phyloP scores from a whole-genome alignment of 2,329 filamentous ascomycete genomes.

The Coniella vitis region DNA sequence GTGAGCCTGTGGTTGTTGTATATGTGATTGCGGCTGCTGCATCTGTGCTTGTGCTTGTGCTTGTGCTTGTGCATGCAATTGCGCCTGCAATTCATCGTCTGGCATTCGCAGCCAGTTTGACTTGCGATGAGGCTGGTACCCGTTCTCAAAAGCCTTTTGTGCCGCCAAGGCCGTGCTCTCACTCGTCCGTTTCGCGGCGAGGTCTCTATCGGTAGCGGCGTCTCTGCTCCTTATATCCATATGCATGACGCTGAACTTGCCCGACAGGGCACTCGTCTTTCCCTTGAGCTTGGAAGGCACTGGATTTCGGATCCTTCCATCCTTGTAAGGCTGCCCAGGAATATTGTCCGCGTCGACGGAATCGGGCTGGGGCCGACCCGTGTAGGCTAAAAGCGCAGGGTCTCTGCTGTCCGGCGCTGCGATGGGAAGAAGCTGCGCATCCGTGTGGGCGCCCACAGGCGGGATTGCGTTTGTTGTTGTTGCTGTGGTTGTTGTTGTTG shows the following conservation, averaged over 20 bases:
- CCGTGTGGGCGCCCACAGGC: constrained; percentile 1
- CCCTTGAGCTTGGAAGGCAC: constrained; percentile 57
- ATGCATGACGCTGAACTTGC: constrained; percentile 58
- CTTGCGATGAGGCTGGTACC: constrained; percentile 30
- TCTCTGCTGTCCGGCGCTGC: neutral
- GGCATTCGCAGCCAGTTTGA: constrained; percentile 15
- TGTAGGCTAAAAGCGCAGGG: constrained; percentile 1
- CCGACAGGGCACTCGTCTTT: constrained; percentile 47
- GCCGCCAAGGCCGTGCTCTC: constrained; percentile 55
- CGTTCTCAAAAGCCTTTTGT: constrained; percentile 45
- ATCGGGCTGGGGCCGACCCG: constrained; percentile 19
- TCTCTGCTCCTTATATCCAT: constrained; percentile 42
- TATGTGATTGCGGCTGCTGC: neutral
- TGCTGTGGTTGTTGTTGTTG: constrained; percentile 3
- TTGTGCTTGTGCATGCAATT: too few species aligned
- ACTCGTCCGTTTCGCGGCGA: constrained; percentile 53
- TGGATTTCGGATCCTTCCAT: constrained; percentile 49
- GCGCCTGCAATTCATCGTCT: constrained; percentile 1
- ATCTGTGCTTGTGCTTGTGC: too few species aligned
- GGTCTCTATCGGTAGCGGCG: constrained; percentile 42
- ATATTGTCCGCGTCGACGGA: constrained; percentile 19
- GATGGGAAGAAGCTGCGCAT: constrained; percentile 8
- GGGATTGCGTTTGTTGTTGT: constrained; percentile 2
- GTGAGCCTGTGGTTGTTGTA: too few species aligned
- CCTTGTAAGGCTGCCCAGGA: constrained; percentile 24